A percentile compares a stretch with the other conserved stretches of the same genome.
phyloP scores from a whole-genome alignment of 2,329 filamentous ascomycete genomes.

The Hypoxylon sp. region DNA sequence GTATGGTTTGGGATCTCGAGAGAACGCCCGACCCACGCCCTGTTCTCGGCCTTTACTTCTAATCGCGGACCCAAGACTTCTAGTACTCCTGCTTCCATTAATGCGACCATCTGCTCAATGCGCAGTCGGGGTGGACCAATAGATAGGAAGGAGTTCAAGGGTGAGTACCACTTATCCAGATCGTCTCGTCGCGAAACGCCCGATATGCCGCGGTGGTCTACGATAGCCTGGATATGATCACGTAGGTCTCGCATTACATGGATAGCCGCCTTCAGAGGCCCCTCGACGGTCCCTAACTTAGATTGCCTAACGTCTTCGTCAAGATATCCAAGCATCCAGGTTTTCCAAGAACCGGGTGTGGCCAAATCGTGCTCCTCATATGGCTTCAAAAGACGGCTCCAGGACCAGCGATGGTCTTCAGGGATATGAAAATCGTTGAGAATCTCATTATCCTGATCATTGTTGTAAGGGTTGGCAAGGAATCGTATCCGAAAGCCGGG shows the following conservation, averaged over 20 bases:
- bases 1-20: constrained; percentile 20
- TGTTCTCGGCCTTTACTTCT: constrained; percentile 20
- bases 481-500: neutral
- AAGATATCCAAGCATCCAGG: neutral
- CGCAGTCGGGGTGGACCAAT: constrained; percentile 40
- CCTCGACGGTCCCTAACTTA: constrained; percentile 32
- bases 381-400: constrained; percentile 24
- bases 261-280: constrained; percentile 38
- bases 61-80: constrained; percentile 27
- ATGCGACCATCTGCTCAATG: constrained; percentile 40
- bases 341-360: neutral
- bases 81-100: constrained; percentile 39
- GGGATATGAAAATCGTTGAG: constrained; percentile 27
- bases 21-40: constrained; percentile 26
- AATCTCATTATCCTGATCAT: neutral
- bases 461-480: neutral
- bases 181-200: constrained; percentile 32
- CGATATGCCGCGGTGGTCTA: constrained; percentile 37
- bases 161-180: constrained; percentile 43
- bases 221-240: constrained; percentile 41
- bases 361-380: constrained; percentile 12
- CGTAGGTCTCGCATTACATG: constrained; percentile 42
- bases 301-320: neutral
- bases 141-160: constrained; percentile 41
- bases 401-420: constrained; percentile 35